phyloP scores from a whole-genome alignment of 2,329 filamentous ascomycete species.

The Neonectria ditissima region DNA sequence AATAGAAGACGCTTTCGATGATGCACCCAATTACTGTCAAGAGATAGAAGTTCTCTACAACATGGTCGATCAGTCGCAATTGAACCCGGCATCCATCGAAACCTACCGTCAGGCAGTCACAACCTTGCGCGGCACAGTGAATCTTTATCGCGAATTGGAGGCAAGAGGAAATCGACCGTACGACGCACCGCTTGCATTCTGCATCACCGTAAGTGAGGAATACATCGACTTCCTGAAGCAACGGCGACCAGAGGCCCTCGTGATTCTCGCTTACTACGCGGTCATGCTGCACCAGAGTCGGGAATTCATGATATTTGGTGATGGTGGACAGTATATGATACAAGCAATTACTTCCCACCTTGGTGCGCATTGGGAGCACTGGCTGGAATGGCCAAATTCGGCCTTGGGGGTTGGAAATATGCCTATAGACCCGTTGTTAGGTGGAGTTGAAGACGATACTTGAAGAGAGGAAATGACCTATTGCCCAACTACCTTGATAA shows the following conservation, averaged over 20 bases:
- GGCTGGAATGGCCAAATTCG: slow-evolving; percentile 12
- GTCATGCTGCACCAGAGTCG: slow-evolving; percentile 12
- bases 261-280: slow-evolving; percentile 22
- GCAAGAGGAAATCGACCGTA: background rate
- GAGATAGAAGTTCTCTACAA: background rate
- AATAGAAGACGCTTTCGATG: background rate
- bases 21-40: background rate
- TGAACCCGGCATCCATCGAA: background rate
- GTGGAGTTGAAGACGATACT: background rate
- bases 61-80: background rate
- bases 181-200: slow-evolving; percentile 11
- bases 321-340: slow-evolving; percentile 12
- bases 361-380: slow-evolving; percentile 6
- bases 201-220: background rate
- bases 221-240: slow-evolving; percentile 21
- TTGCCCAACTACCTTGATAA: too few species aligned
- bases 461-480: background rate
- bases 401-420: background rate
- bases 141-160: background rate
- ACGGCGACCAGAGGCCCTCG: slow-evolving; percentile 24
- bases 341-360: slow-evolving; percentile 5
- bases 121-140: background rate
- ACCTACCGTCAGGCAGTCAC: background rate
- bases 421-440: background rate
- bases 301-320: slow-evolving; percentile 7